phyloP scores from a whole-genome alignment of 108 stramenopile species.

The Bacterosira constricta region DNA sequence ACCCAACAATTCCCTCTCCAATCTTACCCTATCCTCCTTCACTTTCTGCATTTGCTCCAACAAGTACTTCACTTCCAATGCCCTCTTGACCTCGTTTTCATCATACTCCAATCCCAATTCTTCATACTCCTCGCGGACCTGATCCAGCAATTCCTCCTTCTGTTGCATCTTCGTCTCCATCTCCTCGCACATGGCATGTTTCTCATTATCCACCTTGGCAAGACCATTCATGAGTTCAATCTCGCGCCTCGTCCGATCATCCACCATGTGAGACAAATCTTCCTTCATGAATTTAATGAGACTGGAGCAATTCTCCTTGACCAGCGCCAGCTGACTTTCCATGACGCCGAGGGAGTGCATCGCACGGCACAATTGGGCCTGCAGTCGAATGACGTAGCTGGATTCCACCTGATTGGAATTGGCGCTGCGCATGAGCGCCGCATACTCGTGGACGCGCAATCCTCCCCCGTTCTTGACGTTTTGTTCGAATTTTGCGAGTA shows the following conservation, averaged over 20 bases:
- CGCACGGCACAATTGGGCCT: conserved; percentile 81
- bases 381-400: conserved; percentile 73
- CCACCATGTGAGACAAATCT: conserved; percentile 51
- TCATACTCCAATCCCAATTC: conserved; percentile 49
- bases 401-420: conserved; percentile 45
- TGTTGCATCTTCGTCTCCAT: conserved; percentile 56
- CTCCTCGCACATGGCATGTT: conserved; percentile 54
- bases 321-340: conserved; percentile 78
- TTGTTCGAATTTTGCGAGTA: conserved; percentile 26
- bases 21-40: conserved; percentile 51
- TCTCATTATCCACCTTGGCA: conserved; percentile 57
- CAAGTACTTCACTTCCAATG: conserved; percentile 50
- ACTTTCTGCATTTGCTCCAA: conserved; percentile 51
- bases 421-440: conserved; percentile 33
- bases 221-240: conserved; percentile 77
- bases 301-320: conserved; percentile 44
- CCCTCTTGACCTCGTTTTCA: conserved; percentile 43
- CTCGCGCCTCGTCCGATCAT: conserved; percentile 73
- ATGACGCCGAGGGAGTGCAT: conserved; percentile 84
- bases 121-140: conserved; percentile 54
- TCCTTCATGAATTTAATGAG: conserved; percentile 60
- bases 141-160: conserved; percentile 52
- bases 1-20: conserved; percentile 69
- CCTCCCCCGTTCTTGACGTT: conserved; percentile 34
- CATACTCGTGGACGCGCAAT: conserved; percentile 44